phyloP scores from a whole-genome alignment of 2,329 filamentous ascomycete species.

The Alternaria arborescens region DNA sequence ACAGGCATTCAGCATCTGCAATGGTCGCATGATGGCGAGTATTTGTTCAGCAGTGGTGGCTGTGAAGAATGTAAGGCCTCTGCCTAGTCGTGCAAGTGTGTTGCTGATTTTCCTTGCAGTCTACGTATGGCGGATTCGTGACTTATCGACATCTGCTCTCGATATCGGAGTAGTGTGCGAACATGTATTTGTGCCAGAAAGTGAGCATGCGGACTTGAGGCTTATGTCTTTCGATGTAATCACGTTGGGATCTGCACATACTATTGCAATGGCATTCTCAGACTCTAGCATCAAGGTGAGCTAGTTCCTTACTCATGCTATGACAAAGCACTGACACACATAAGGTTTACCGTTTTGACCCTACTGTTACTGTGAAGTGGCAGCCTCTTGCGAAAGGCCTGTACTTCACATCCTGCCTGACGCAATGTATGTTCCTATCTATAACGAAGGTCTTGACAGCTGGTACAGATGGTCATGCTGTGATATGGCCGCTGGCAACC shows the following conservation, averaged over 20 bases:
- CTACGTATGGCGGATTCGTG: slow-evolving; percentile 77
- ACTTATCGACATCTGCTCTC: slow-evolving; percentile 58
- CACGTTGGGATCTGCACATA: slow-evolving; percentile 51
- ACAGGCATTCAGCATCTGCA: slow-evolving; percentile 82
- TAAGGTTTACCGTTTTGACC: slow-evolving; percentile 57
- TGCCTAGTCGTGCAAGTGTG: not conserved
- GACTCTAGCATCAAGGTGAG: slow-evolving; percentile 77
- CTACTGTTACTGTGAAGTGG: slow-evolving; percentile 43
- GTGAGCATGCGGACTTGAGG: slow-evolving; percentile 71
- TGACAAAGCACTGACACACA: slow-evolving; percentile 2
- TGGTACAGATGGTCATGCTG: slow-evolving; percentile 82
- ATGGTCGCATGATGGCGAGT: slow-evolving; percentile 73
- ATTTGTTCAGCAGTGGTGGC: slow-evolving; percentile 86
- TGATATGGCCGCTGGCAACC: slow-evolving; percentile 62
- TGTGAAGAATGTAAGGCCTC: slow-evolving; percentile 70
- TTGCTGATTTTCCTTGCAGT: slow-evolving; percentile 56
- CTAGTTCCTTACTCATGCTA: not conserved
- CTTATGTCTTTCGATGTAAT: slow-evolving; percentile 79
- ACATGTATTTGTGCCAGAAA: slow-evolving; percentile 59
- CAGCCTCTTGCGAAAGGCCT: slow-evolving; percentile 46
- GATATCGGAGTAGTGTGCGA: slow-evolving; percentile 63
- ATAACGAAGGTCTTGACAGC: slow-evolving; percentile 66
- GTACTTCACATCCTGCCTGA: slow-evolving; percentile 71
- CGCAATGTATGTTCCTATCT: slow-evolving; percentile 62
- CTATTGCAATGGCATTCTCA: slow-evolving; percentile 79